phyloP scores from a whole-genome alignment of 2,329 filamentous ascomycete species.

The Ceratocystis albifundus region DNA sequence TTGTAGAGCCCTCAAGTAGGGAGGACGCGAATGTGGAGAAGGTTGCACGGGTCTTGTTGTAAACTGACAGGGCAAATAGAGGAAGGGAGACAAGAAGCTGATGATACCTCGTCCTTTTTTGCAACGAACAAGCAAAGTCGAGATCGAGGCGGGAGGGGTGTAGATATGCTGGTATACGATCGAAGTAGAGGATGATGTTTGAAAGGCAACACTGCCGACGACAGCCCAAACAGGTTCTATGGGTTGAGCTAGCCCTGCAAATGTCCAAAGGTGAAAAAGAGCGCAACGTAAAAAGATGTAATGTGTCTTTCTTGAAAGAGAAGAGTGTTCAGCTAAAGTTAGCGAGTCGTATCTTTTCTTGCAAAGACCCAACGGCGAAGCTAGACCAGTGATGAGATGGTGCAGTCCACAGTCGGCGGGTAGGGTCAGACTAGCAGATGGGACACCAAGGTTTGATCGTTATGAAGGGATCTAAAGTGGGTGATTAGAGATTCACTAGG shows the following conservation, averaged over 20 bases:
- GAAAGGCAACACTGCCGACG: not conserved
- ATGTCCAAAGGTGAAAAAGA: not conserved
- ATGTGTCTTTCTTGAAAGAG: not conserved
- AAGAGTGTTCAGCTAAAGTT: not conserved
- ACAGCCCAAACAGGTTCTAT: not conserved
- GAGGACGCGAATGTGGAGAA: slow-evolving; percentile 7
- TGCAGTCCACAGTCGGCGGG: not conserved
- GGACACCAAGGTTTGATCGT: not conserved
- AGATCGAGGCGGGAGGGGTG: not conserved
- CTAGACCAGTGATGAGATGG: slow-evolving; percentile 11
- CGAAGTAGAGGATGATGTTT: not conserved
- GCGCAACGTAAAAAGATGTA: not conserved
- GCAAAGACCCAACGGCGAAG: not conserved
- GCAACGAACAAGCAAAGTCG: not conserved
- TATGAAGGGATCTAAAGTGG: not conserved
- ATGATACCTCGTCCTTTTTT: not conserved
- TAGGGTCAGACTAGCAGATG: not conserved
- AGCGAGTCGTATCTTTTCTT: not conserved
- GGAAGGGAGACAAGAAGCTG: not conserved
- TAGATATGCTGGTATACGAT: not conserved
- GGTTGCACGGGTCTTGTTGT: not conserved
- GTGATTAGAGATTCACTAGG: not conserved
- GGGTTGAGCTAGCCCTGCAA: not conserved
- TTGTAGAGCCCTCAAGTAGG: slow-evolving; percentile 7
- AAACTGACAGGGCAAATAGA: not conserved